A percentile compares a stretch with the other conserved stretches of the same genome.
phyloP scores from a whole-genome alignment of 2,329 filamentous ascomycete genomes.

The Epichloe typhina region DNA sequence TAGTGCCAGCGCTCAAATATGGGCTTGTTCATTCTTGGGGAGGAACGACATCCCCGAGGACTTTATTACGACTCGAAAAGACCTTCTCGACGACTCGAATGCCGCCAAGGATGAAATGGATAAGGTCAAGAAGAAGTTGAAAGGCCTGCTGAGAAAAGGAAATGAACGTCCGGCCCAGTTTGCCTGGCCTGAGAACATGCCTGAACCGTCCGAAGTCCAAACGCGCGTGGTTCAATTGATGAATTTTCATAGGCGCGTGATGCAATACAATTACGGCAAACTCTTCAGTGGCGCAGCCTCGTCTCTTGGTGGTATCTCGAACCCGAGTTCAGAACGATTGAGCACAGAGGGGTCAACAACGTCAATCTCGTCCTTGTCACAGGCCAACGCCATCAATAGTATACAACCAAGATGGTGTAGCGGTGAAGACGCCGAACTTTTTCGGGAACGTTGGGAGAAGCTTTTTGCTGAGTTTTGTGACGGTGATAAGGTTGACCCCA shows the following conservation, averaged over 20 bases:
- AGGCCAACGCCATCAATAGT: constrained; percentile 47
- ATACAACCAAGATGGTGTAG: constrained; percentile 94
- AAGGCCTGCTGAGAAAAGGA: constrained; percentile 81
- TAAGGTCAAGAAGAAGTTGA: constrained; percentile 99
- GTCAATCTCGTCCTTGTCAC: constrained; percentile 38
- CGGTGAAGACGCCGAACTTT: constrained; percentile 86
- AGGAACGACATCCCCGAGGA: constrained; percentile 75
- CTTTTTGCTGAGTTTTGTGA: constrained; percentile 94
- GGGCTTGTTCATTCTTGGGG: constrained; percentile 77
- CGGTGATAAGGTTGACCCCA: constrained; percentile 93
- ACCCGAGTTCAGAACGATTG: constrained; percentile 34
- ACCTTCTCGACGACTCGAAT: constrained; percentile 92
- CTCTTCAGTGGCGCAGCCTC: constrained; percentile 55
- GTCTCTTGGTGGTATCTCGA: constrained; percentile 45
- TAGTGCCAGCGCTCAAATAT: constrained; percentile 93
- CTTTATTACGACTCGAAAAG: constrained; percentile 83
- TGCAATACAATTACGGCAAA: constrained; percentile 86
- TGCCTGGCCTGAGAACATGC: constrained; percentile 92
- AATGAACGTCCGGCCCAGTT: constrained; percentile 89
- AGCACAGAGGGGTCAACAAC: constrained; percentile 27
- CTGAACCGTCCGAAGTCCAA: constrained; percentile 87
- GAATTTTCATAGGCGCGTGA: constrained; percentile 92
- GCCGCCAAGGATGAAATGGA: constrained; percentile 99
- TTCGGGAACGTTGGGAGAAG: constrained; percentile 97
- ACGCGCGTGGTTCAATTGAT: constrained; percentile 87